These are phyloP conservation scores for Pythium dissimile DNA, from an alignment of 352 stramenopile genomes.

Conservation along the genomic window DNA sequence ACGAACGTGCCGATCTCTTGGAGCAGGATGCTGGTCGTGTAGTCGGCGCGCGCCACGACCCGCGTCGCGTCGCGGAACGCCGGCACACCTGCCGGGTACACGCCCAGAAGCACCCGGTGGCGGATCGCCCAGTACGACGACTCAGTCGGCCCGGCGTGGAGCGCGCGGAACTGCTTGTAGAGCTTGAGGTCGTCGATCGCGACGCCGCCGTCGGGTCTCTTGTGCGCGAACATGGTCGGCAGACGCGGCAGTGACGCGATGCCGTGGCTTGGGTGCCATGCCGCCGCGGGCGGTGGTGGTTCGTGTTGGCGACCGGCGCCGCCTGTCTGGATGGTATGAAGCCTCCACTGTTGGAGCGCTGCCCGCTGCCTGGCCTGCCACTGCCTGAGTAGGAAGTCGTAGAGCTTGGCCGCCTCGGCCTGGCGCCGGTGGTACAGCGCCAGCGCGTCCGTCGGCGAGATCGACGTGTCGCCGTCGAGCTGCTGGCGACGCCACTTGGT, in stretches of 20 bases:
- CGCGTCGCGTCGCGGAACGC: constrained; percentile 43
- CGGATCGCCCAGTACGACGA: constrained; percentile 73
- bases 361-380: constrained; percentile 23
- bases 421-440: constrained; percentile 44
- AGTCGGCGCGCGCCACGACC: constrained; percentile 45
- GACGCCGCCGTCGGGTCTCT: constrained; percentile 36
- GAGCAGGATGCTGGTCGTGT: constrained; percentile 57
- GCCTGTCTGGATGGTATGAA: not conserved
- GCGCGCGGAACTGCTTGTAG: constrained; percentile 65
- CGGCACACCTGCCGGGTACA: constrained; percentile 40
- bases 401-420: constrained; percentile 39
- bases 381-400: constrained; percentile 35
- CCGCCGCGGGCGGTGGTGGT: not conserved
- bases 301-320: not conserved
- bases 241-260: constrained; percentile 56
- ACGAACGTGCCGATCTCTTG: constrained; percentile 68
- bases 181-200: constrained; percentile 50
- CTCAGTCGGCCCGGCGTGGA: constrained; percentile 60
- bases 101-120: constrained; percentile 45
- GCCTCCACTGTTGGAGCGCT: constrained; percentile 29
- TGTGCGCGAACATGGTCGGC: constrained; percentile 31
- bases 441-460: constrained; percentile 34
- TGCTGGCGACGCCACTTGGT: constrained; percentile 8
- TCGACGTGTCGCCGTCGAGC: not conserved
- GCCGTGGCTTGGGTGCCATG: constrained; percentile 69